Conservation (phyloP, 1,139 yeast species). For the Suhomyces kunorum region DNA sequence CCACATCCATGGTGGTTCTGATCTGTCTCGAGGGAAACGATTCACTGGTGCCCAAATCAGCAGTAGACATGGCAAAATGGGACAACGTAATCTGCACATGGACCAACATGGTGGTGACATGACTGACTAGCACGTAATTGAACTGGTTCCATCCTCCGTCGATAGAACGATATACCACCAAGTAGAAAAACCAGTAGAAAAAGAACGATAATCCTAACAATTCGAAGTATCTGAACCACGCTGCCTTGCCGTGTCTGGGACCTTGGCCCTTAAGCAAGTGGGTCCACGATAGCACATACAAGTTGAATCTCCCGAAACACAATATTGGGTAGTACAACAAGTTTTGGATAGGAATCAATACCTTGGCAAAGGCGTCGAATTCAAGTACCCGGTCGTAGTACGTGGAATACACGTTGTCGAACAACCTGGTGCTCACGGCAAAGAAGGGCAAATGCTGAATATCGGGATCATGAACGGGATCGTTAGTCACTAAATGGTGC, state of each 20-base stretch:
- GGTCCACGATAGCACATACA: slow-evolving; percentile 79
- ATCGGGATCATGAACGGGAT: slow-evolving; percentile 92
- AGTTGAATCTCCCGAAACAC: slow-evolving; percentile 81
- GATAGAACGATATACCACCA: slow-evolving; percentile 53
- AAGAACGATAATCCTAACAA: slow-evolving; percentile 66
- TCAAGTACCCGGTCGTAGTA: slow-evolving; percentile 68
- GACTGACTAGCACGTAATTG: slow-evolving; percentile 69
- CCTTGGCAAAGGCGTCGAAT: slow-evolving; percentile 67
- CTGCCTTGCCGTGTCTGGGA: slow-evolving; percentile 78
- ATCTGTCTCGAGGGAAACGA: slow-evolving; percentile 80
- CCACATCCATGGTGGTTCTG: slow-evolving; percentile 93
- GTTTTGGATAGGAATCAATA: slow-evolving; percentile 62
- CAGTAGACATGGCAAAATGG: slow-evolving; percentile 92
- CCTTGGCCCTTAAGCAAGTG: slow-evolving; percentile 73
- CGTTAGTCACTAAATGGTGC: slow-evolving; percentile 85
- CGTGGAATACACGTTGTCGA: slow-evolving; percentile 72
- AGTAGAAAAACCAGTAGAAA: slow-evolving; percentile 78
- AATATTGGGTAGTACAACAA: slow-evolving; percentile 76
- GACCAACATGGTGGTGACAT: slow-evolving; percentile 80
- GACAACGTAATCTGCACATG: slow-evolving; percentile 90
- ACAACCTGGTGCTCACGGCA: slow-evolving; percentile 74
- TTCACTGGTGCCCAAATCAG: slow-evolving; percentile 80
- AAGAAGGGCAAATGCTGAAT: slow-evolving; percentile 91
- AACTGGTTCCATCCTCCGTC: slow-evolving; percentile 54
- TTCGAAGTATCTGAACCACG: slow-evolving; percentile 83